A percentile compares a stretch with the other conserved stretches of the same genome.
phyloP scores from a whole-genome alignment of 2,329 filamentous ascomycete genomes.

The Colletotrichum graminicola region DNA sequence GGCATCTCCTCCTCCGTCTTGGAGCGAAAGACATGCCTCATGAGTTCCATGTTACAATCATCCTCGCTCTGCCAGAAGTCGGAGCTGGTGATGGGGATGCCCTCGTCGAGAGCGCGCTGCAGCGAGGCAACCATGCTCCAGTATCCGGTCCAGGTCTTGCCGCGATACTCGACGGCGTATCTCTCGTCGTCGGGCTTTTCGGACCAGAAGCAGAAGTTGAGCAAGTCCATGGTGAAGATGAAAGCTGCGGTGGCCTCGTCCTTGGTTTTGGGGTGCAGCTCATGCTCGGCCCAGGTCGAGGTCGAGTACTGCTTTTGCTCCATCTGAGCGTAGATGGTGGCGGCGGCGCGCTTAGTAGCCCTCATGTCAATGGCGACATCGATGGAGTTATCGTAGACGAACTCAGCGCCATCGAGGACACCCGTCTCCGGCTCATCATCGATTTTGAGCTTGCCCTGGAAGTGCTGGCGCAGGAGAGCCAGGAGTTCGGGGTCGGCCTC shows the following conservation, averaged over 20 bases:
- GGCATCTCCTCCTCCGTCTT: constrained; percentile 90
- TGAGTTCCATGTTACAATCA: constrained; percentile 78
- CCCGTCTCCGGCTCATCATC: constrained; percentile 78
- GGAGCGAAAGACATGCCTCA: constrained; percentile 86
- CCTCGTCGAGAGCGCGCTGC: constrained; percentile 89
- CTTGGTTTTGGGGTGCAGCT: constrained; percentile 87
- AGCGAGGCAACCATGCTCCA: constrained; percentile 92
- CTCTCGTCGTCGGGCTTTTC: constrained; percentile 75
- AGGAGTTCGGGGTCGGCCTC: constrained; percentile 91
- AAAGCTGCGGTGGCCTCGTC: constrained; percentile 87
- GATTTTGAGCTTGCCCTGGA: constrained; percentile 70
- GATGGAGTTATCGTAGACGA: constrained; percentile 91
- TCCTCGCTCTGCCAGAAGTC: constrained; percentile 86
- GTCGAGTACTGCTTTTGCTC: constrained; percentile 85
- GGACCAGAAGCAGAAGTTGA: constrained; percentile 99
- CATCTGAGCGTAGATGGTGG: constrained; percentile 84
- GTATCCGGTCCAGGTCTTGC: constrained; percentile 90
- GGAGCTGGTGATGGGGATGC: constrained; percentile 89
- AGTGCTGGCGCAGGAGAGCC: constrained; percentile 84
- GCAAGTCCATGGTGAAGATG: constrained; percentile 95
- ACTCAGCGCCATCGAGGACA: constrained; percentile 85
- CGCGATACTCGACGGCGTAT: constrained; percentile 86
- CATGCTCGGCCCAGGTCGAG: constrained; percentile 87
- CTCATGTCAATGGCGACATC: constrained; percentile 91
- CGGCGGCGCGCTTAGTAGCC: constrained; percentile 85